Conservation (phyloP, 176 grass and related monocot genomes). For the Luzula sylvatica region DNA sequence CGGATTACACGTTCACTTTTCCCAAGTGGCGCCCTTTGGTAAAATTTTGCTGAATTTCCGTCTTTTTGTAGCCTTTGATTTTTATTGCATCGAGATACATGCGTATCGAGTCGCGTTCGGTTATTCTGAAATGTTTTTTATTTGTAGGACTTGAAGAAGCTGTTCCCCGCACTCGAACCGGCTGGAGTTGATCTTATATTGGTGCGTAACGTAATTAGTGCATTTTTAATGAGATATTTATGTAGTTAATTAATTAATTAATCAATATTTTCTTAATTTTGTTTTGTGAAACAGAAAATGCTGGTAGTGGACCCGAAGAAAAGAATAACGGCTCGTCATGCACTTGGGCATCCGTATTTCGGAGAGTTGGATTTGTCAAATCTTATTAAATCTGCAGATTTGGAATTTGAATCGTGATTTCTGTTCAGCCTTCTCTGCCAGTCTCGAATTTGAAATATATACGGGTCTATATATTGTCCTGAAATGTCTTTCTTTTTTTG, state of each 20-base stretch:
- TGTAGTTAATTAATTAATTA: too few relatives aligned
- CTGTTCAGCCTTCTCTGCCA: neutral
- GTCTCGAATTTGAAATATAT: too few relatives aligned
- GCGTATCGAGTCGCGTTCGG: too few relatives aligned
- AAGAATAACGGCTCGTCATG: conserved; percentile 47
- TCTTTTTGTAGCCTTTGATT: neutral
- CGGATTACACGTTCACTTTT: conserved; percentile 82
- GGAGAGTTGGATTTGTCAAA: conserved; percentile 32
- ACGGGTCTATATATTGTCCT: too few relatives aligned
- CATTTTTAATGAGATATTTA: too few relatives aligned
- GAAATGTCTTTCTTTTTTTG: too few relatives aligned
- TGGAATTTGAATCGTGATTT: conserved; percentile 1
- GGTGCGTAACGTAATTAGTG: conserved; percentile 30
- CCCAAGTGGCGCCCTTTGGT: conserved; percentile 64
- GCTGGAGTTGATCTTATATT: conserved; percentile 71
- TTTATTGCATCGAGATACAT: neutral
- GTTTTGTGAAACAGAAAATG: conserved; percentile 52
- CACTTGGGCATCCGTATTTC: conserved; percentile 69
- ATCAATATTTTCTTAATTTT: conserved; percentile 9
- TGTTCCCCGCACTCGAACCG: conserved; percentile 53
- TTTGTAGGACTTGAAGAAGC: conserved; percentile 50
- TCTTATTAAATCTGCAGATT: conserved; percentile 4
- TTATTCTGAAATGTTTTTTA: neutral
- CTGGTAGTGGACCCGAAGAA: conserved; percentile 54
- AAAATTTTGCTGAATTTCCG: neutral